These are phyloP conservation scores for Sarocladiaceae sp. DNA, from an alignment of 2,329 filamentous ascomycete genomes.

Conservation along the genomic window DNA sequence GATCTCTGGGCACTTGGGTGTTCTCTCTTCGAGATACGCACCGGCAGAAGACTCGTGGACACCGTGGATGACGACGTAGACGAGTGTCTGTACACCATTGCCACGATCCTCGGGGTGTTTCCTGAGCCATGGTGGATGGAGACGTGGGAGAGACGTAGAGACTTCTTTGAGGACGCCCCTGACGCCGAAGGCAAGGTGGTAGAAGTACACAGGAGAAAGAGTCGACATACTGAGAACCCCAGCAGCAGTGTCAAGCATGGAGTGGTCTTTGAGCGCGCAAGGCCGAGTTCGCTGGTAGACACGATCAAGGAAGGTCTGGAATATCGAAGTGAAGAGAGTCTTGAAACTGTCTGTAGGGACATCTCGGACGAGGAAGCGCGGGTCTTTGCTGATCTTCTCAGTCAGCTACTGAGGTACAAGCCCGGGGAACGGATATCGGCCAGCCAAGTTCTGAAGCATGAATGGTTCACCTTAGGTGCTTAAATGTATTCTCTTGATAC, in stretches of 20 bases:
- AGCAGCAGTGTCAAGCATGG: not conserved
- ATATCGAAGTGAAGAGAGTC: not conserved
- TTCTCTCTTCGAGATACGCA: constrained; percentile 26
- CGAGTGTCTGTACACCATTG: constrained; percentile 22
- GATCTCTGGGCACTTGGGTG: constrained; percentile 29
- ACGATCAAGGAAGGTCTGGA: not conserved
- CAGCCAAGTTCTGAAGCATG: constrained; percentile 15
- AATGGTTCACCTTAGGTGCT: constrained; percentile 16
- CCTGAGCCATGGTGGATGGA: constrained; percentile 24
- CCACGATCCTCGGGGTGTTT: constrained; percentile 23
- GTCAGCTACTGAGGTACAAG: constrained; percentile 16
- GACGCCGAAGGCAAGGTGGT: constrained; percentile 13
- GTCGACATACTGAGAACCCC: not conserved
- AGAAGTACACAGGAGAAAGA: not conserved
- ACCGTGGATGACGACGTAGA: constrained; percentile 21
- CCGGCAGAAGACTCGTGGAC: constrained; percentile 21
- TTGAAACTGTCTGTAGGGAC: not conserved
- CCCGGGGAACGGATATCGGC: constrained; percentile 14
- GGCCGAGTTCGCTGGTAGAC: not conserved
- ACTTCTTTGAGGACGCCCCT: constrained; percentile 18
- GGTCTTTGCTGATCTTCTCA: constrained; percentile 19
- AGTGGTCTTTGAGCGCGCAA: constrained; percentile 5
- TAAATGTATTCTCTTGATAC: no score
- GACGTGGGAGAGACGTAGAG: constrained; percentile 19
- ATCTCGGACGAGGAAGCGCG: constrained; percentile 15